A percentile compares a stretch with the other conserved stretches of the same genome.
Evolutionary conservation across 202 grass and related monocot genomes (phyloP).

Genomic region (Musa balbisiana): DNA sequence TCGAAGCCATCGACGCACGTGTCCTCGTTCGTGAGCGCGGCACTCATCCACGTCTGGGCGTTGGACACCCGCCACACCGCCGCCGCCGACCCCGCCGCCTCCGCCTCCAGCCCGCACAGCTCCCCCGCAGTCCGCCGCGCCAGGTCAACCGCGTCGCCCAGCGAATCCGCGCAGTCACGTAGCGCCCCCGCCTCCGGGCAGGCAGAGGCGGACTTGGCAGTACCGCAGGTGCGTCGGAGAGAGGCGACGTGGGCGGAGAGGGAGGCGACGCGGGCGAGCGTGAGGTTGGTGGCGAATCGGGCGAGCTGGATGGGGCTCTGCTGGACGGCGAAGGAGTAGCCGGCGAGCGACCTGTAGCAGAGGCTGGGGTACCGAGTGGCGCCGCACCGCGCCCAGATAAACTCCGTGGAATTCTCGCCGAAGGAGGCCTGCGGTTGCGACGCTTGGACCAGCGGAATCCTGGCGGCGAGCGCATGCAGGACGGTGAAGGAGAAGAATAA

Average conservation of each 20-base stretch:
- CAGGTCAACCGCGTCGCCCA: conserved; percentile 1
- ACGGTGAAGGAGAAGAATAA: not conserved
- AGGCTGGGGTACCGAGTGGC: conserved; percentile 8
- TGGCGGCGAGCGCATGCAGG: not conserved
- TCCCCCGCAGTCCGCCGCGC: not conserved
- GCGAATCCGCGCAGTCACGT: not conserved
- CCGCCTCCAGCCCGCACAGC: not conserved
- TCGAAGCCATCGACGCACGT: conserved; percentile 9
- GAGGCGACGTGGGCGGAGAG: not conserved
- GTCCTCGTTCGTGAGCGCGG: conserved; percentile 13
- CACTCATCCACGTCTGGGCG: conserved; percentile 16
- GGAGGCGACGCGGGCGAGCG: not conserved
- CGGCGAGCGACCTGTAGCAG: conserved; percentile 3
- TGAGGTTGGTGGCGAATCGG: conserved; percentile 3
- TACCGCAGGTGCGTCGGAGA: not conserved
- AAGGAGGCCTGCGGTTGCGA: conserved; percentile 18
- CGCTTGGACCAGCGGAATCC: not conserved
- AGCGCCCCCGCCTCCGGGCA: conserved; percentile 2
- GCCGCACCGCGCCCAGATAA: conserved; percentile 31
- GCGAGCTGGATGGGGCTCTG: conserved; percentile 12
- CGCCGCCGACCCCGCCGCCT: not conserved
- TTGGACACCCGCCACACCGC: conserved; percentile 3
- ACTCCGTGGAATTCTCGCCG: conserved; percentile 20
- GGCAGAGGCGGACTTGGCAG: not conserved
- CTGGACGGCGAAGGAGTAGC: conserved; percentile 1